phyloP scores from a whole-genome alignment of 768 basidiomycete species.

The Termitomyces heimii region DNA sequence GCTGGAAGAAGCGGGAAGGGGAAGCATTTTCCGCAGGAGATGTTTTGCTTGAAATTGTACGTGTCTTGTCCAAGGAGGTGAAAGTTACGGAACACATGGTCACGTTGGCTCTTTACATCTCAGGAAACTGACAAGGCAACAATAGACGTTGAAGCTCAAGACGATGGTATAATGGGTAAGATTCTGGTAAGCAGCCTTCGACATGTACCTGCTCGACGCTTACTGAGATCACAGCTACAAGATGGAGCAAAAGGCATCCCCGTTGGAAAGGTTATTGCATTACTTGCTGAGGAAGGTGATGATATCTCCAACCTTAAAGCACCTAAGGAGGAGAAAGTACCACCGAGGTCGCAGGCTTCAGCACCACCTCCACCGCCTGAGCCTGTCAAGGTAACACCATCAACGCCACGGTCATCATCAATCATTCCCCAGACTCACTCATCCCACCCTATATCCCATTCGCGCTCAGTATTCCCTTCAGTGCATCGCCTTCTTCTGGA shows the following conservation, averaged over 20 bases:
- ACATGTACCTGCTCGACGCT: background rate
- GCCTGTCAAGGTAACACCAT: conserved; percentile 19
- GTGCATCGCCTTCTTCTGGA: conserved; percentile 78
- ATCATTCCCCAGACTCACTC: conserved; percentile 27
- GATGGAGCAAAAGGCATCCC: conserved; percentile 82
- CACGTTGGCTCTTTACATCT: background rate
- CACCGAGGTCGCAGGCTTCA: conserved; percentile 20
- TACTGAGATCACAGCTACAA: conserved; percentile 35
- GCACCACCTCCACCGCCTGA: conserved; percentile 24
- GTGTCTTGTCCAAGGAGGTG: conserved; percentile 19
- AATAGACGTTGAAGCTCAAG: conserved; percentile 98
- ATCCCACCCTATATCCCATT: conserved; percentile 38
- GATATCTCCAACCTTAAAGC: conserved; percentile 81
- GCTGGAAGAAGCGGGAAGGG: conserved; percentile 88
- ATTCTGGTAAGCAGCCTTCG: conserved; percentile 59
- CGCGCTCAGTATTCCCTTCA: conserved; percentile 83
- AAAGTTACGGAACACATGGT: background rate
- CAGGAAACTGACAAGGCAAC: conserved; percentile 95
- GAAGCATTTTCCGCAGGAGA: conserved; percentile 78
- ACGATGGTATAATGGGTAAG: conserved; percentile 91
- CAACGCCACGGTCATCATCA: conserved; percentile 18
- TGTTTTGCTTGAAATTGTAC: conserved; percentile 83
- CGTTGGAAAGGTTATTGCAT: conserved; percentile 85
- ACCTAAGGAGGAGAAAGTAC: conserved; percentile 40
- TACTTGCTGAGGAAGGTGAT: conserved; percentile 95